phyloP scores from a whole-genome alignment of 2,329 filamentous ascomycete genomes.

The Nannizzia gypsea region DNA sequence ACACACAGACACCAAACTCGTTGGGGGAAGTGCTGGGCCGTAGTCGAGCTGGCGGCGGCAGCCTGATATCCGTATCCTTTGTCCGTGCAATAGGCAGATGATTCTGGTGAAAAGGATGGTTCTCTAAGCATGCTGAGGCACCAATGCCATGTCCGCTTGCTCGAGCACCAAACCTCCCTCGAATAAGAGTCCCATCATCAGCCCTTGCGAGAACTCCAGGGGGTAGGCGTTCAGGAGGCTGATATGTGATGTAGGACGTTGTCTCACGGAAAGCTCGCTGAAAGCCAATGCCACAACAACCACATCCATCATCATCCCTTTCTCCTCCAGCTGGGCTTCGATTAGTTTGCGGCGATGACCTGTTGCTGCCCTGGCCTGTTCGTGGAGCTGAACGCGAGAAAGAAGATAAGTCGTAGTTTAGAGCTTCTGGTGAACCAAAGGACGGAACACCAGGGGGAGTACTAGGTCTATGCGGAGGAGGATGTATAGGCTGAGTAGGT shows the following conservation, averaged over 20 bases:
- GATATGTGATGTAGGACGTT: conserved; percentile 21
- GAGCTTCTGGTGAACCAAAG: conserved; percentile 32
- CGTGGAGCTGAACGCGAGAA: neutral
- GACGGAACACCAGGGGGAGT: conserved; percentile 37
- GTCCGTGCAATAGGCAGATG: conserved; percentile 18
- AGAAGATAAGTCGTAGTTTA: conserved; percentile 17
- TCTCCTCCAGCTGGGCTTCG: neutral
- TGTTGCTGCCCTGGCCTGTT: conserved; percentile 5
- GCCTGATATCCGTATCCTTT: neutral
- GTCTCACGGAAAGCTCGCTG: conserved; percentile 22
- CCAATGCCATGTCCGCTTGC: conserved; percentile 32
- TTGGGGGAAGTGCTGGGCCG: neutral
- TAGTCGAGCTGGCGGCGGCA: neutral
- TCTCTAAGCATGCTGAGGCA: conserved; percentile 18
- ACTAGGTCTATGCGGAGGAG: conserved; percentile 28
- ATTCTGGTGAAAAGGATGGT: conserved; percentile 27
- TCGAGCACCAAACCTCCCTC: conserved; percentile 30
- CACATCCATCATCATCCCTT: neutral
- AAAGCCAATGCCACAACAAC: conserved; percentile 6
- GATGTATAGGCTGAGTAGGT: conserved; percentile 24
- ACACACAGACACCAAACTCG: neutral
- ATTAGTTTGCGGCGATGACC: conserved; percentile 1
- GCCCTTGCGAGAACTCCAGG: conserved; percentile 25
- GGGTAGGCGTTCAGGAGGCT: conserved; percentile 11
- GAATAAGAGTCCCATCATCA: conserved; percentile 31